These are phyloP conservation scores for Chlorokybus atmophyticus DNA, from an alignment of 139 green algal genomes.

Conservation along the genomic window DNA sequence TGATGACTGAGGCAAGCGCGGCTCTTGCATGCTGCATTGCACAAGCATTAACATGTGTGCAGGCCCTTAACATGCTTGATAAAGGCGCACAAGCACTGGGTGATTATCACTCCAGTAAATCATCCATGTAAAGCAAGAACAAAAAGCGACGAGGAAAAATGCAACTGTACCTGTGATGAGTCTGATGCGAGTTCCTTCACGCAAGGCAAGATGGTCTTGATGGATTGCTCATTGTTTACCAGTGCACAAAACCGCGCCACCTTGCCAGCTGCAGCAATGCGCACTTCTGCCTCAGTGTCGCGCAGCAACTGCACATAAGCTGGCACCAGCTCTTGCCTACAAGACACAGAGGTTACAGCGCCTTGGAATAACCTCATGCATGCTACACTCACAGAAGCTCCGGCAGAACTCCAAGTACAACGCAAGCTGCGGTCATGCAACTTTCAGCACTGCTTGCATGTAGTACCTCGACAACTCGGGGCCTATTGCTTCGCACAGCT, in stretches of 20 bases:
- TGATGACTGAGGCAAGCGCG: constrained; percentile 79
- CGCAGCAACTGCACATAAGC: constrained; percentile 64
- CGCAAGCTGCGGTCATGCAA: too few relatives aligned
- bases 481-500: constrained; percentile 69
- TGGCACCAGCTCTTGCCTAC: constrained; percentile 63
- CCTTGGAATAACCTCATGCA: too few relatives aligned
- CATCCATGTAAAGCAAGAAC: too few relatives aligned
- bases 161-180: too few relatives aligned
- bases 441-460: too few relatives aligned
- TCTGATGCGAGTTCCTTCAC: too few relatives aligned
- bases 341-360: too few relatives aligned
- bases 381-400: too few relatives aligned
- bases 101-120: constrained; percentile 48
- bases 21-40: constrained; percentile 87
- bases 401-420: too few relatives aligned
- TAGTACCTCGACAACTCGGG: constrained; percentile 39
- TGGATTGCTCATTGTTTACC: constrained; percentile 16
- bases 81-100: constrained; percentile 54
- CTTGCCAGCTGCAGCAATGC: constrained; percentile 66
- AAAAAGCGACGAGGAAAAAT: too few relatives aligned
- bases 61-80: too few relatives aligned
- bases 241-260: constrained; percentile 51
- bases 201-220: constrained; percentile 53
- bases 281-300: constrained; percentile 64
- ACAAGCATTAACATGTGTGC: too few relatives aligned